Evolutionary conservation across 352 stramenopile genomes (phyloP), one percentile per base, ranked within the genome.

Genomic region (Globisporangium okanoganense): DNA sequence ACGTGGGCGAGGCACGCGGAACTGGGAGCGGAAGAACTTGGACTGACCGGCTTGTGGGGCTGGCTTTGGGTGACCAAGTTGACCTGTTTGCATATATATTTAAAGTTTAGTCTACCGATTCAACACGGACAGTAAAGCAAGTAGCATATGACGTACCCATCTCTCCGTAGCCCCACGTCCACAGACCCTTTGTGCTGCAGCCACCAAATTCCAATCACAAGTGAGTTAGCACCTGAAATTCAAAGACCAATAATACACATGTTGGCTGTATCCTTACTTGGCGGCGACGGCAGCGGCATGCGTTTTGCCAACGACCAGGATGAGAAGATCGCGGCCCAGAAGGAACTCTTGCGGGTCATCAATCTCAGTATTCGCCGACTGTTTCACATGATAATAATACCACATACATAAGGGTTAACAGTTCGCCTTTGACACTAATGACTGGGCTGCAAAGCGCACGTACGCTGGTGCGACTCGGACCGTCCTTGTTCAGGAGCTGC

Each of bases 1-100:
- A 6, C 73, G 77, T 59, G 84, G 84, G 18, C 79, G 78, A 62
- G 74, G 70, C 16, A 91, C 73, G 25, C 84, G 84, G 45, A 91
- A 93, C 60, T 90, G 82, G 14, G 74, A 82, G 48, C 84, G 79
- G 53, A 93, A 93, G 52, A 93, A 93, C 54, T 87, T 88, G 5
- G 84, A 93, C 40, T 90, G 79, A 6, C 72, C 77, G 1, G 79
- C 40, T 56, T 65, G 62, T 9, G 70, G 64, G 8, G 65, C 49
- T 18, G 84, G 82, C 67, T 88, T 88, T 3, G 71, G 71, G 43
- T 90, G 81, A 27, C 84, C 84, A 2, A 93, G 49, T 71, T 93
- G 84, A 58, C 79, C 77, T 84, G 33, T 16, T 22, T 49, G 27
- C 2, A 38, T 20, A 9, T 5, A 10, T 0, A 8, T 41, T 13